These are phyloP conservation scores for Platanthera zijinensis DNA, from an alignment of 106 monocot species.

Conservation along the genomic window DNA sequence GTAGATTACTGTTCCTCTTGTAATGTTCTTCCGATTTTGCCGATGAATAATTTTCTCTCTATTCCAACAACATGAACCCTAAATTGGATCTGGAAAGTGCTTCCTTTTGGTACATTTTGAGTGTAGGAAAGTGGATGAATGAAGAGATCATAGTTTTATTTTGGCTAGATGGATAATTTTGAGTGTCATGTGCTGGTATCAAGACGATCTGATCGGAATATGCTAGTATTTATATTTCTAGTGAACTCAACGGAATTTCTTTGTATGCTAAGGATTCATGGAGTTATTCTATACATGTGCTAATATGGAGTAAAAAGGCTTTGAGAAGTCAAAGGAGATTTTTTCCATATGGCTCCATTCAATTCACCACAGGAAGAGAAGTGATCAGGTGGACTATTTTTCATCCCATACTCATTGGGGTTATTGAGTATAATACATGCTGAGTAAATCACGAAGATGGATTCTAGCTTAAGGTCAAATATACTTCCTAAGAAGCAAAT, in stretches of 20 bases:
- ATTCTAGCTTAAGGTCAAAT: background rate
- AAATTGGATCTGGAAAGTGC: background rate
- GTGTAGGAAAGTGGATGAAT: background rate
- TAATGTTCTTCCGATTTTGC: background rate
- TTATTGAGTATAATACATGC: background rate
- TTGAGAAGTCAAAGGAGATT: background rate
- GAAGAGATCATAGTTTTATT: background rate
- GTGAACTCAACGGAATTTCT: background rate
- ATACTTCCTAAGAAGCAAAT: background rate
- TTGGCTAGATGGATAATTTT: background rate
- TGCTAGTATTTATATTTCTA: background rate
- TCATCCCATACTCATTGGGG: background rate
- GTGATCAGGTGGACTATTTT: background rate
- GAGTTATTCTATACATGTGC: background rate
- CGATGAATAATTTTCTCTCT: background rate
- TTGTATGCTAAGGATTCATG: background rate
- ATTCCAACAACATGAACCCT: background rate
- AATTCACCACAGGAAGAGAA: background rate
- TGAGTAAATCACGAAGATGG: background rate
- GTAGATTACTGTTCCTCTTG: background rate
- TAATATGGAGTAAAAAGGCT: background rate
- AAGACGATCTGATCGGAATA: background rate
- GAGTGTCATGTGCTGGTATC: background rate
- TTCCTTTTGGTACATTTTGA: background rate
- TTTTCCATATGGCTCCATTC: background rate